These are phyloP conservation scores for Pezizomycotina sp. DNA, from an alignment of 2,329 filamentous ascomycete genomes.

Conservation along the genomic window DNA sequence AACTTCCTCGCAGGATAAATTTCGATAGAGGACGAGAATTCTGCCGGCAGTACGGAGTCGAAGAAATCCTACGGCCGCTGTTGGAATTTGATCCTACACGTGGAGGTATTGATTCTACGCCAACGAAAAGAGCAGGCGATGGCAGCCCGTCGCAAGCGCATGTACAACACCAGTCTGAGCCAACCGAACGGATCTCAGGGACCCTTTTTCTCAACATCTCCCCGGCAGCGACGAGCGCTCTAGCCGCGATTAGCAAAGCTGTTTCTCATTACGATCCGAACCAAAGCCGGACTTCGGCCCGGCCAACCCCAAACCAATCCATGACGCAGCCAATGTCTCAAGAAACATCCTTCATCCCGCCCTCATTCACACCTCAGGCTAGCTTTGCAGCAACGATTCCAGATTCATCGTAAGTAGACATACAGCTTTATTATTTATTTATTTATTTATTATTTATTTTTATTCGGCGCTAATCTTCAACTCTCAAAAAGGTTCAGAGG, in stretches of 20 bases:
- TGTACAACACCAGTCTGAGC: conserved; percentile 65
- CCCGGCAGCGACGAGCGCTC: conserved; percentile 75
- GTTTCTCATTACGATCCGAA: conserved; percentile 38
- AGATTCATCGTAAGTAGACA: too few species aligned
- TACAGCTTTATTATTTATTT: too few species aligned
- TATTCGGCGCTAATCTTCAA: too few species aligned
- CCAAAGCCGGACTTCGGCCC: conserved; percentile 11
- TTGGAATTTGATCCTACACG: conserved; percentile 70
- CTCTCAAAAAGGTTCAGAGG: too few species aligned
- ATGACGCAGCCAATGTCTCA: conserved; percentile 6
- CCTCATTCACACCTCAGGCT: conserved; percentile 11
- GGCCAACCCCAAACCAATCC: conserved; percentile 15
- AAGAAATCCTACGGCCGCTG: conserved; percentile 57
- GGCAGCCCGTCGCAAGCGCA: conserved; percentile 81
- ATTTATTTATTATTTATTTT: too few species aligned
- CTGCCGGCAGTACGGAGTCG: conserved; percentile 63
- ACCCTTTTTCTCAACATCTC: conserved; percentile 98
- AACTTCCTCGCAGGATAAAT: conserved; percentile 40
- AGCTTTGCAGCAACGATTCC: conserved; percentile 19
- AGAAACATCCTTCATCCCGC: conserved; percentile 9
- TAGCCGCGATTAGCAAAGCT: conserved; percentile 92
- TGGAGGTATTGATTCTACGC: conserved; percentile 71
- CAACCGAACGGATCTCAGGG: conserved; percentile 53
- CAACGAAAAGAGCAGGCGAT: conserved; percentile 97
- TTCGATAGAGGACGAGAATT: conserved; percentile 86